These are phyloP conservation scores for Sporisorium reilianum DNA, from an alignment of 1,284 basidiomycete species.

Conservation along the genomic window DNA sequence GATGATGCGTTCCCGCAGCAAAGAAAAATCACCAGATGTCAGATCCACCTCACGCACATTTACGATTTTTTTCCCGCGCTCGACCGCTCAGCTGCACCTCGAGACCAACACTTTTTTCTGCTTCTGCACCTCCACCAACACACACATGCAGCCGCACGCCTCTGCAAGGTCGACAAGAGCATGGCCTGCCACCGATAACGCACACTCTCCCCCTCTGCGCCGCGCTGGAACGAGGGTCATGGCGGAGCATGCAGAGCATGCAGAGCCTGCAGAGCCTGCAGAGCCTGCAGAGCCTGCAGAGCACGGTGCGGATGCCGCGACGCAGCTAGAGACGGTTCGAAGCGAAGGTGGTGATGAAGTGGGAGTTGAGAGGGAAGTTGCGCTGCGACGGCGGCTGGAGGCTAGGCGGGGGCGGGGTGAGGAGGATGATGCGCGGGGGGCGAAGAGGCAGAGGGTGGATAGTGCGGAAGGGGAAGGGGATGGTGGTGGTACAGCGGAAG, in stretches of 20 bases:
- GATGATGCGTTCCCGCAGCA: not conserved
- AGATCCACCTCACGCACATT: not conserved
- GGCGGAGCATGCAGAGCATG: too few species aligned
- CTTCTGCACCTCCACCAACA: constrained; percentile 4
- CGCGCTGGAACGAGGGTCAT: not conserved
- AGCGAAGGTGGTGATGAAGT: not conserved
- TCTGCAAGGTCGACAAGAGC: not conserved
- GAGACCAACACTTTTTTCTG: constrained; percentile 2
- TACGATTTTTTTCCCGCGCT: not conserved
- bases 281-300: too few species aligned
- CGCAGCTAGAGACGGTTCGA: not conserved
- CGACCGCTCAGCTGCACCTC: not conserved
- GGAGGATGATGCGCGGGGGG: not conserved
- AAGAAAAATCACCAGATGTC: not conserved
- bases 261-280: too few species aligned
- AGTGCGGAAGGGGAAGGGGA: not conserved
- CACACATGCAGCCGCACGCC: not conserved
- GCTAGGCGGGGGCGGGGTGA: not conserved
- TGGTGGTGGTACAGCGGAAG: not conserved
- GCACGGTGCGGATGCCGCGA: not conserved
- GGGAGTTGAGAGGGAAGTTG: not conserved
- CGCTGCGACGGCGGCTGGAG: constrained; percentile 2
- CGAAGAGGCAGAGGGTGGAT: constrained; percentile 9
- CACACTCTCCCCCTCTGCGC: too few species aligned
- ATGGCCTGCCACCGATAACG: not conserved